phyloP scores from a whole-genome alignment of 345 rosid species.

The Boechera stricta region DNA sequence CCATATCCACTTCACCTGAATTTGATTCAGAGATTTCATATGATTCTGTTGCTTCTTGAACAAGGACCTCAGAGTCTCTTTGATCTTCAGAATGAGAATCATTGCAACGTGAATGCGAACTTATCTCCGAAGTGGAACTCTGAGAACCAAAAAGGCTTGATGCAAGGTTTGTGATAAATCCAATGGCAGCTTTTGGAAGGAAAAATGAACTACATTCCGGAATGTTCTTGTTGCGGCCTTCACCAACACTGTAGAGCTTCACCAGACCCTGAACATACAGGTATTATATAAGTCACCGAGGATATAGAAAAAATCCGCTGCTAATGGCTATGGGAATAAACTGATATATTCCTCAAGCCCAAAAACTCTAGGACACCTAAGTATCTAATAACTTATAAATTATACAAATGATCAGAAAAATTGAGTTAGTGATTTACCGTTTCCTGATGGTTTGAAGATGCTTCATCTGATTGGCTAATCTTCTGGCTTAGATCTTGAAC shows the following conservation, averaged over 20 bases:
- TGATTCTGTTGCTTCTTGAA: slow-evolving; percentile 47
- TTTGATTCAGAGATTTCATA: slow-evolving; percentile 48
- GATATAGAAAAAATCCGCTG: background rate
- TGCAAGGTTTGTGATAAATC: slow-evolving; percentile 64
- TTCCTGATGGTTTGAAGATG: slow-evolving; percentile 50
- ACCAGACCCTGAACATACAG: slow-evolving; percentile 57
- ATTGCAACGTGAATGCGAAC: slow-evolving; percentile 45
- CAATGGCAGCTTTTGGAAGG: slow-evolving; percentile 68
- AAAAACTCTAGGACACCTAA: slow-evolving; percentile 1
- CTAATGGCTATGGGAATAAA: background rate
- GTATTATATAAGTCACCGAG: slow-evolving; percentile 1
- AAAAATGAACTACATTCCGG: slow-evolving; percentile 54
- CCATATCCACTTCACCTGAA: slow-evolving; percentile 43
- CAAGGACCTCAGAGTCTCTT: slow-evolving; percentile 43
- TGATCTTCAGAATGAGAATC: slow-evolving; percentile 45
- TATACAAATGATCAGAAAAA: background rate
- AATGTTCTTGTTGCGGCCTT: slow-evolving; percentile 44
- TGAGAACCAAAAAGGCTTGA: slow-evolving; percentile 61
- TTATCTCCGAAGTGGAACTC: slow-evolving; percentile 52
- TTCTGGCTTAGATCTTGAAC: slow-evolving; percentile 57
- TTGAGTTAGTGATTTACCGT: slow-evolving; percentile 53
- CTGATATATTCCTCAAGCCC: background rate
- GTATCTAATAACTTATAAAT: background rate
- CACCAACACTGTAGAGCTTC: slow-evolving; percentile 45
- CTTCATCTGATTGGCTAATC: slow-evolving; percentile 45